These are phyloP conservation scores for Oryza meridionalis DNA, from an alignment of 176 grass and related monocot genomes.

Conservation along the genomic window DNA sequence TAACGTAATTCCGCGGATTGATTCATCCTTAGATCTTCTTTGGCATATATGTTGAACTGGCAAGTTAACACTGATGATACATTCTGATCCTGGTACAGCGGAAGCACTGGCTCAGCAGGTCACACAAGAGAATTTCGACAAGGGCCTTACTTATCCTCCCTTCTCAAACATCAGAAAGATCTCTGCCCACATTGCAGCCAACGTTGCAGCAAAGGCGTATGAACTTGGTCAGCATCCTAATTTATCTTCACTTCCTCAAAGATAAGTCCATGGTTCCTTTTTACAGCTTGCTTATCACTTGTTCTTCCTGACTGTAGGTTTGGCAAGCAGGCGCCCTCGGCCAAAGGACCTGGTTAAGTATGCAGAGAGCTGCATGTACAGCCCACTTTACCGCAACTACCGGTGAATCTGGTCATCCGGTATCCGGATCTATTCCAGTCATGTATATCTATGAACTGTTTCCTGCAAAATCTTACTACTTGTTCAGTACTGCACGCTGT, in stretches of 20 bases:
- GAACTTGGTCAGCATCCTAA: conserved; percentile 64
- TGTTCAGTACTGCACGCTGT: neutral
- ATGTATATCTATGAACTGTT: conserved; percentile 6
- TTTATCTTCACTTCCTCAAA: neutral
- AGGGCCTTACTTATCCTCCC: conserved; percentile 80
- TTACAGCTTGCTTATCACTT: conserved; percentile 22
- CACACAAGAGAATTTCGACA: conserved; percentile 63
- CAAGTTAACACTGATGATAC: neutral
- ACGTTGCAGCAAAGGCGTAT: conserved; percentile 86
- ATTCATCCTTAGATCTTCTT: neutral
- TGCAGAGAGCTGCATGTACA: conserved; percentile 92
- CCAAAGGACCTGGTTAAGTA: conserved; percentile 72
- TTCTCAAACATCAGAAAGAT: conserved; percentile 93
- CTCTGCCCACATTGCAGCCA: conserved; percentile 81
- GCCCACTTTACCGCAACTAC: conserved; percentile 71
- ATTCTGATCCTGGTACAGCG: conserved; percentile 50
- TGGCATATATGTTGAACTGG: neutral
- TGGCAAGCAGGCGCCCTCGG: conserved; percentile 67
- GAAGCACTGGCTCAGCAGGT: conserved; percentile 87
- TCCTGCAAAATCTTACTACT: conserved; percentile 2
- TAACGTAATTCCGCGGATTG: neutral
- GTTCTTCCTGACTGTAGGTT: conserved; percentile 33
- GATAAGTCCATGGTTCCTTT: neutral
- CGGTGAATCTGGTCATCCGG: conserved; percentile 34
- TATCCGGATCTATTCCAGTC: neutral